Percentiles rank a stretch among this genome's conserved stretches.
phyloP scores from a whole-genome alignment of 2,329 filamentous ascomycete species.

The Alternaria longipes region DNA sequence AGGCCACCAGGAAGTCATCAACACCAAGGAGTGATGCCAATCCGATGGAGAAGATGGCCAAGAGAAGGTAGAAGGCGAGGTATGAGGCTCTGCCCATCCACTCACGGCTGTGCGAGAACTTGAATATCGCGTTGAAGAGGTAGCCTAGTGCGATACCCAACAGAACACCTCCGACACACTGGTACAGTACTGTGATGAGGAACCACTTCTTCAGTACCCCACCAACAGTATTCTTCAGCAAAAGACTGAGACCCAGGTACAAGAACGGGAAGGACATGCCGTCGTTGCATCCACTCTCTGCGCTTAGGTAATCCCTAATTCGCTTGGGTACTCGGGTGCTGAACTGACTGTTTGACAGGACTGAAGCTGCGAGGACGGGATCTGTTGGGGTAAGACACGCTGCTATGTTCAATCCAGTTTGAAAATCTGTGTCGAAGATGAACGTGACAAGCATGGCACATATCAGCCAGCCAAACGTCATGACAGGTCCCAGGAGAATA shows the following conservation, averaged over 20 bases:
- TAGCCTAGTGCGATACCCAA: slow-evolving; percentile 60
- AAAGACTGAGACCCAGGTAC: slow-evolving; percentile 60
- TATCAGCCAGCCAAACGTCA: slow-evolving; percentile 60
- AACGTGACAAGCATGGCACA: slow-evolving; percentile 58
- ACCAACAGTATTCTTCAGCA: slow-evolving; percentile 52
- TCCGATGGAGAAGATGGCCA: slow-evolving; percentile 62
- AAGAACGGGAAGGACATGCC: slow-evolving; percentile 66
- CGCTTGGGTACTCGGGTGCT: slow-evolving; percentile 61
- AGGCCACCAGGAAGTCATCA: slow-evolving; percentile 66
- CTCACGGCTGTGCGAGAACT: slow-evolving; percentile 56
- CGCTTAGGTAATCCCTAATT: slow-evolving; percentile 61
- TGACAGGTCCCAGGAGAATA: slow-evolving; percentile 62
- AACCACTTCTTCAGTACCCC: slow-evolving; percentile 62
- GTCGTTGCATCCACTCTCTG: slow-evolving; percentile 66
- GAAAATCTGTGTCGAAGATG: slow-evolving; percentile 57
- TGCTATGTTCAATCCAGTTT: slow-evolving; percentile 61
- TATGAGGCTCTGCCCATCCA: slow-evolving; percentile 62
- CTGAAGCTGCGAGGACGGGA: slow-evolving; percentile 64
- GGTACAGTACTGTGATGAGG: slow-evolving; percentile 64
- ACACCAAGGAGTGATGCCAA: slow-evolving; percentile 61
- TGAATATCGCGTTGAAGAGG: slow-evolving; percentile 58
- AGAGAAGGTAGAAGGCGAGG: slow-evolving; percentile 65
- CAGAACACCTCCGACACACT: slow-evolving; percentile 60
- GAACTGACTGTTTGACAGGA: slow-evolving; percentile 64
- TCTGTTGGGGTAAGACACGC: slow-evolving; percentile 67